Conservation (phyloP, 2,329 filamentous ascomycete species). For the Fusarium siculi region DNA sequence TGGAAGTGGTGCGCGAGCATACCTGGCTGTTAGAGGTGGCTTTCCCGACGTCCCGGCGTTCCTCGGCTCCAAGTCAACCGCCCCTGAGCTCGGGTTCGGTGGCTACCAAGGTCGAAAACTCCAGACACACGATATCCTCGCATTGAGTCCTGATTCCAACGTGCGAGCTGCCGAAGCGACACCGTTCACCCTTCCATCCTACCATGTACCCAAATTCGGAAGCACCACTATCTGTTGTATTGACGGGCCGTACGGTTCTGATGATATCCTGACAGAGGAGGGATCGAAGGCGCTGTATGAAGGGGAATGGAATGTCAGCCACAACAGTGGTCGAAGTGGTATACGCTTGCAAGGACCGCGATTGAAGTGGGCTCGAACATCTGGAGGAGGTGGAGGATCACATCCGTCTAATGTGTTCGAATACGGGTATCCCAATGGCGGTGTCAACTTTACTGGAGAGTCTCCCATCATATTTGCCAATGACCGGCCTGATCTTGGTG, state of each 20-base stretch:
- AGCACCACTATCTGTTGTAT: not conserved
- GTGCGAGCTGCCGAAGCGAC: too few species aligned
- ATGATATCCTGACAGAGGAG: not conserved
- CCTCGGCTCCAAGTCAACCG: conserved; percentile 69
- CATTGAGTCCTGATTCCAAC: not conserved
- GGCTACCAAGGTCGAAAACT: conserved; percentile 69
- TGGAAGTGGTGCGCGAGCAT: not conserved
- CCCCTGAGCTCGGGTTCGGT: conserved; percentile 66
- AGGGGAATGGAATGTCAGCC: not conserved
- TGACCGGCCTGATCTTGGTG: conserved; percentile 49
- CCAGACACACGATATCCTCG: conserved; percentile 50
- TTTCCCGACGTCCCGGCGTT: conserved; percentile 60
- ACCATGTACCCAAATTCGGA: not conserved
- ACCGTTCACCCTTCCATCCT: not conserved
- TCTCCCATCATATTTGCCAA: conserved; percentile 48
- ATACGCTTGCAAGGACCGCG: conserved; percentile 69
- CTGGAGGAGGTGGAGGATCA: conserved; percentile 71
- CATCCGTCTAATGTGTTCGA: conserved; percentile 64
- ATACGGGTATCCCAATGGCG: conserved; percentile 26
- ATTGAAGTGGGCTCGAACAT: conserved; percentile 66
- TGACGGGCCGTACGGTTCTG: not conserved
- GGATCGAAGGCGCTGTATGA: not conserved
- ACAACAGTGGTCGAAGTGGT: conserved; percentile 55
- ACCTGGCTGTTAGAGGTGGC: conserved; percentile 17
- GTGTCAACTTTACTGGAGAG: conserved; percentile 51